Evolutionary conservation across 306 rosid species (phyloP), one percentile per base, ranked within the genome.

Genomic region (Alnus glutinosa): DNA sequence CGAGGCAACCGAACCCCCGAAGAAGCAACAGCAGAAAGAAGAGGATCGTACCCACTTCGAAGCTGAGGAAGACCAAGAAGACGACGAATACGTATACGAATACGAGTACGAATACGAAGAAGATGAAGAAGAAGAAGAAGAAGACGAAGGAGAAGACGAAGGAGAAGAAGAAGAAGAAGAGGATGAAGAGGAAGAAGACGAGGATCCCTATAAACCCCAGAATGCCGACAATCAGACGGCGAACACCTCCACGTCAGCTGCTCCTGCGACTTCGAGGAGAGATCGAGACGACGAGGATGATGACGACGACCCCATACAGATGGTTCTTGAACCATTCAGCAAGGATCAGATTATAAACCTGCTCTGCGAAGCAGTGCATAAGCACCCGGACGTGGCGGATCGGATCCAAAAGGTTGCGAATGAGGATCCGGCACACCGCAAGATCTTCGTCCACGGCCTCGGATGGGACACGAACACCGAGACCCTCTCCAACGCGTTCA

Each of bases 391-490:
- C 47, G 88, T 94, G 28, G 88, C 91, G 2, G 92, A 85, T 4
- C 87, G 91, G 86, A 89, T 94, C 83, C 89, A 93, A 5, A 84
- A 55, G 78, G 82, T 87, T 0, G 98, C 98, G 3, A 89, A 92
- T 23, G 97, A 77, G 76, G 97, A 92, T 42, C 92, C 97, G 4
- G 78, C 47, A 1, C 97, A 92, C 81, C 85, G 98, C 44, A 94
- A 94, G 62, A 94, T 94, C 42, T 94, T 92, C 37, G 97, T 94
- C 3, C 97, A 92, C 55, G 98, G 98, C 7, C 88, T 94, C 0
- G 97, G 98, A 0, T 94, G 98, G 98, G 98, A 94, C 80, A 92
- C 98, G 3, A 92, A 80, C 49, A 82, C 97, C 0, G 92, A 86
- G 34, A 90, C 97, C 64, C 88, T 94, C 44, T 77, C 74, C 59